Base-by-base conservation (phyloP, 306 rosid genomes). In the Medicago arabica region DNA sequence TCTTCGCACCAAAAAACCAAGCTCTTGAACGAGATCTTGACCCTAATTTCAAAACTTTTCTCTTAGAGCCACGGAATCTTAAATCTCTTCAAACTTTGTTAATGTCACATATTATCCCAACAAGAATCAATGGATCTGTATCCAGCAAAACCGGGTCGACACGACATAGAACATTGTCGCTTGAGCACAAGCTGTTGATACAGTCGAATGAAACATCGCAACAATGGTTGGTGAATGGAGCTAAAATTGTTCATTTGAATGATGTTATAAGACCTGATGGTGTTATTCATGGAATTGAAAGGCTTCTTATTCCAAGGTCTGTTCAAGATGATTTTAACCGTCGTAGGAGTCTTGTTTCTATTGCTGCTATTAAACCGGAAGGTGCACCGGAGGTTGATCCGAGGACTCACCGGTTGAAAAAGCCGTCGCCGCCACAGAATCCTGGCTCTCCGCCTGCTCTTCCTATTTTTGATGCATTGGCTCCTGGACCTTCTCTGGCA, bases 361-460 rank as follows among this genome's bases (percentile, higher is more conserved):
- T 91, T 8, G 78, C 91, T 18, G 97, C 97, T 14, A 87, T 91
- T 17, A 91, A 91, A 51, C 97, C 97, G 0, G 95, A 91, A 59
- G 85, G 85, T 34, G 92, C 95, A 0, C 95, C 97, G 1, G 95
- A 85, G 16, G 85, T 88, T 0, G 97, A 91, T 85, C 95, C 91
- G 4, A 79, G 95, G 9, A 88, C 93, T 0, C 86, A 91, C 74
- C 86, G 95, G 0, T 7, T 88, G n/a, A 89, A 89, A 25, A 91
- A 91, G 9, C 84, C 87, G 0, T 75, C 91, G 0, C 87, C 90
- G 0, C 87, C 89, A 14, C 61, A 78, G 0, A 74, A 76, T 9
- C 87, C 95, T 0, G 97, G 97, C 2, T 87, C 94, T 0, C 75
- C 86, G 0, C 97, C 95, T 15, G 89, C 64, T 0, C 79, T 91